Percentiles rank a stretch among this genome's conserved stretches.
Evolutionary conservation across 2,329 filamentous ascomycete genomes (phyloP).

Genomic region (Cercospora zeae-maydis): DNA sequence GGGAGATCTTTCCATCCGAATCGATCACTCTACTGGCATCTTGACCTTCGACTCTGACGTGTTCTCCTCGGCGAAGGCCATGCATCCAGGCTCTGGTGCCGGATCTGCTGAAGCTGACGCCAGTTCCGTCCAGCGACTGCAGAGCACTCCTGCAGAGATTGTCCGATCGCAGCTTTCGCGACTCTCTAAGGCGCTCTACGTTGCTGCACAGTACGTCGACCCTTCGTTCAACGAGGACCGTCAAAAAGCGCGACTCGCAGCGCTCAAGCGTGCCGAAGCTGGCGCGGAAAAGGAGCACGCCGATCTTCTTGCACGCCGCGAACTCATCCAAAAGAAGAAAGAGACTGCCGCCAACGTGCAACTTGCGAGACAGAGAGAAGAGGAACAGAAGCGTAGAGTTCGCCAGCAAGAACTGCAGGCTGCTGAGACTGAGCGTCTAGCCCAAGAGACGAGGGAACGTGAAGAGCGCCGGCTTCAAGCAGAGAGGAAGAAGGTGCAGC

Average conservation of each 20-base stretch:
- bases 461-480: constrained; percentile 81
- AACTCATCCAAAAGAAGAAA: constrained; percentile 94
- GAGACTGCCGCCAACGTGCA: constrained; percentile 87
- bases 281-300: constrained; percentile 90
- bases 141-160: constrained; percentile 97
- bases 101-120: constrained; percentile 84
- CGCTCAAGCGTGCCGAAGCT: constrained; percentile 74
- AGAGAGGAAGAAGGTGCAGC: constrained; percentile 69
- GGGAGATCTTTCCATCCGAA: constrained; percentile 91
- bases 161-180: constrained; percentile 91
- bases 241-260: constrained; percentile 72
- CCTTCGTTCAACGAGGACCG: constrained; percentile 80
- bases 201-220: constrained; percentile 95
- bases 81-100: constrained; percentile 75
- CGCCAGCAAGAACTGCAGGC: constrained; percentile 85
- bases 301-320: constrained; percentile 79
- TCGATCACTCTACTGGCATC: constrained; percentile 91
- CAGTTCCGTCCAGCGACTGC: constrained; percentile 84
- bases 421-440: constrained; percentile 81
- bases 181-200: constrained; percentile 83
- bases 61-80: constrained; percentile 92
- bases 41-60: constrained; percentile 97
- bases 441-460: constrained; percentile 88
- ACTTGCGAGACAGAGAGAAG: constrained; percentile 86
- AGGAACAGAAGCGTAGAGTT: constrained; percentile 79